Percentiles rank a stretch among this genome's conserved stretches.
Conservation (phyloP, 2,329 filamentous ascomycete species). For the Aspergillus flavus region DNA sequence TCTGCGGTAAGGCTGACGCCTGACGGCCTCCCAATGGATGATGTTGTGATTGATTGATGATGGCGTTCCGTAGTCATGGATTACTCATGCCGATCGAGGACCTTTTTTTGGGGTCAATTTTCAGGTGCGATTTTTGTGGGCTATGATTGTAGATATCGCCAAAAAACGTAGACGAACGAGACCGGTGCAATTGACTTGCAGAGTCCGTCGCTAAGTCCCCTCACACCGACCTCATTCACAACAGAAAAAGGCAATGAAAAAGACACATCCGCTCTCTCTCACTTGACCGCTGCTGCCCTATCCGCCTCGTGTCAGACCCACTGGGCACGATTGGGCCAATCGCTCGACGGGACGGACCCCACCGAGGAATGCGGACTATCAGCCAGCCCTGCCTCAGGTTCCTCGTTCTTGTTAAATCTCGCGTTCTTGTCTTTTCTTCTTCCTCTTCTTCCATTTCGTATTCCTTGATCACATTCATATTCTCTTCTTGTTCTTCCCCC, state of each 20-base stretch:
- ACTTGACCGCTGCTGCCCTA: conserved; percentile 13
- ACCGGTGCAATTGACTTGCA: not conserved
- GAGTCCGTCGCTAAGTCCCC: not conserved
- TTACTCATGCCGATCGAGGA: not conserved
- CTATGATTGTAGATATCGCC: not conserved
- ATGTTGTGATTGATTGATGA: not conserved
- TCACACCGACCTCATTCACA: not conserved
- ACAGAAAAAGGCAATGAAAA: not conserved
- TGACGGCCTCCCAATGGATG: not conserved
- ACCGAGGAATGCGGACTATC: conserved; percentile 2
- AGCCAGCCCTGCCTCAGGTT: conserved; percentile 6
- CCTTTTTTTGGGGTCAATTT: not conserved
- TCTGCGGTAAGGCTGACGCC: not conserved
- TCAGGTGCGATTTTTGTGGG: not conserved
- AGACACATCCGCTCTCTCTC: not conserved
- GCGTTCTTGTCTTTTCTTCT: conserved; percentile 6
- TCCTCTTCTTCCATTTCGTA: not conserved
- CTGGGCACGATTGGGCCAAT: not conserved
- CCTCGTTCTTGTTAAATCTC: conserved; percentile 9
- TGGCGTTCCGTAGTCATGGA: not conserved
- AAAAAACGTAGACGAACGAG: not conserved
- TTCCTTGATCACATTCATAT: not conserved
- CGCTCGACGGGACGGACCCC: not conserved
- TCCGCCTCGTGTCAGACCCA: conserved; percentile 14
- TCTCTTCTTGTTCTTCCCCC: not conserved